Percentiles rank a stretch among this genome's conserved stretches.
These are phyloP conservation scores for Xylaria sp. DNA, from an alignment of 2,329 filamentous ascomycete genomes.

Conservation along the genomic window DNA sequence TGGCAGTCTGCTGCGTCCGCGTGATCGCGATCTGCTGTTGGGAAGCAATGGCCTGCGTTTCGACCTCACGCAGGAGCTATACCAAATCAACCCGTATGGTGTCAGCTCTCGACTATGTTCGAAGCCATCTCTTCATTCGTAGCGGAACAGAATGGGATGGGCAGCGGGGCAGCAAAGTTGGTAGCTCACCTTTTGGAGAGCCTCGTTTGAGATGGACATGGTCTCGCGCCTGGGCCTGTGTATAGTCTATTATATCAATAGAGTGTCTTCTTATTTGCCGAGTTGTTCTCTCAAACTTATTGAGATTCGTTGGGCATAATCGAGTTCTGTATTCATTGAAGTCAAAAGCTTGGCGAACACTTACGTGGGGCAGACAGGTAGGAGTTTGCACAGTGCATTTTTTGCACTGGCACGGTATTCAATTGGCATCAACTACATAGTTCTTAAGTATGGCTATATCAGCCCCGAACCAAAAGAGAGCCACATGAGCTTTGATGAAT, in stretches of 20 bases:
- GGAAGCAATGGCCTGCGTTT: slow-evolving; percentile 85
- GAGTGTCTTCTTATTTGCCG: background rate
- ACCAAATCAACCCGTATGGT: background rate
- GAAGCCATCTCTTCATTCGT: background rate
- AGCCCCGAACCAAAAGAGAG: background rate
- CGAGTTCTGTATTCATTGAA: background rate
- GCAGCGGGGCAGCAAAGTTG: background rate
- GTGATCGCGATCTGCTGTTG: slow-evolving; percentile 93
- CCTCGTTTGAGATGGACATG: slow-evolving; percentile 96
- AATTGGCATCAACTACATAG: background rate
- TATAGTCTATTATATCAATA: background rate
- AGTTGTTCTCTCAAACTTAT: background rate
- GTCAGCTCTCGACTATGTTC: slow-evolving; percentile 22
- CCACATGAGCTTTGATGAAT: background rate
- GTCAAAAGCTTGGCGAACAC: background rate
- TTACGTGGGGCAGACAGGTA: slow-evolving; percentile 10
- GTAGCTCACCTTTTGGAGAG: slow-evolving; percentile 83
- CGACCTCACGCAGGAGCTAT: slow-evolving; percentile 92
- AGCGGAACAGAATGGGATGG: background rate
- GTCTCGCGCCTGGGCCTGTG: slow-evolving; percentile 2
- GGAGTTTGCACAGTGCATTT: slow-evolving; percentile 8
- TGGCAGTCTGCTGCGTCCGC: slow-evolving; percentile 82
- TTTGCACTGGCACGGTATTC: background rate
- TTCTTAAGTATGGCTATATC: background rate
- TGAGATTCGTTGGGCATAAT: slow-evolving; percentile 7